These are phyloP conservation scores for Ophiostoma perfectum DNA, from an alignment of 2,329 filamentous ascomycete species.

Conservation along the genomic window DNA sequence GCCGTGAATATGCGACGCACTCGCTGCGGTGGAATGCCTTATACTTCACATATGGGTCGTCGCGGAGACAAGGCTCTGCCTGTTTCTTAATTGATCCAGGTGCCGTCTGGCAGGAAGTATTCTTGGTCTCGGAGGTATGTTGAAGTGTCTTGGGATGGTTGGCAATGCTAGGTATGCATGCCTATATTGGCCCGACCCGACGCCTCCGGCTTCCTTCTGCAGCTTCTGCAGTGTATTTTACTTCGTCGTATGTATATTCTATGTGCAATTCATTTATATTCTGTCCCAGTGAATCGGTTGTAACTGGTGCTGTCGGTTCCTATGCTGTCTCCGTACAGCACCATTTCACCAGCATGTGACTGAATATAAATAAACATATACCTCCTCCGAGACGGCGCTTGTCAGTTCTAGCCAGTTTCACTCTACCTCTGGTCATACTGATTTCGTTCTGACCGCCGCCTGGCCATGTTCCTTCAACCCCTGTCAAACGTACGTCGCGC, in stretches of 20 bases:
- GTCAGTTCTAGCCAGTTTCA: too few relatives aligned
- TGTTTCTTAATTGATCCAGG: neutral
- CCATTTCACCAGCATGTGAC: too few relatives aligned
- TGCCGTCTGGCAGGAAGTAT: neutral
- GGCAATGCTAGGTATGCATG: neutral
- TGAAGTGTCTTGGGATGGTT: neutral
- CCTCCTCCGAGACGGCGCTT: too few relatives aligned
- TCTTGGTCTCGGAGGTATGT: neutral
- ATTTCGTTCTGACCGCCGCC: too few relatives aligned
- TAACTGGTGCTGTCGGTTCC: too few relatives aligned
- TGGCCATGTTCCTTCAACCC: too few relatives aligned
- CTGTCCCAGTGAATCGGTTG: neutral
- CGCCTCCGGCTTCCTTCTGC: neutral
- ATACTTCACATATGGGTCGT: neutral
- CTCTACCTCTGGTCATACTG: too few relatives aligned
- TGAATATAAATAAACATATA: too few relatives aligned
- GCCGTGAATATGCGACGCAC: neutral
- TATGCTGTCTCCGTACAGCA: too few relatives aligned
- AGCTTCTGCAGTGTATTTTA: constrained; percentile 10
- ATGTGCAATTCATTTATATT: constrained; percentile 25
- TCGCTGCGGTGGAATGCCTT: neutral
- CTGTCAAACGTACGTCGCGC: too few relatives aligned
- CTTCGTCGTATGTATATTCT: constrained; percentile 22
- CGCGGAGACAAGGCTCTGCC: neutral
- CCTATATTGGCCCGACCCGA: neutral